Base-by-base conservation (phyloP, 1,284 basidiomycete species). In the Ganoderma lingzhi region DNA sequence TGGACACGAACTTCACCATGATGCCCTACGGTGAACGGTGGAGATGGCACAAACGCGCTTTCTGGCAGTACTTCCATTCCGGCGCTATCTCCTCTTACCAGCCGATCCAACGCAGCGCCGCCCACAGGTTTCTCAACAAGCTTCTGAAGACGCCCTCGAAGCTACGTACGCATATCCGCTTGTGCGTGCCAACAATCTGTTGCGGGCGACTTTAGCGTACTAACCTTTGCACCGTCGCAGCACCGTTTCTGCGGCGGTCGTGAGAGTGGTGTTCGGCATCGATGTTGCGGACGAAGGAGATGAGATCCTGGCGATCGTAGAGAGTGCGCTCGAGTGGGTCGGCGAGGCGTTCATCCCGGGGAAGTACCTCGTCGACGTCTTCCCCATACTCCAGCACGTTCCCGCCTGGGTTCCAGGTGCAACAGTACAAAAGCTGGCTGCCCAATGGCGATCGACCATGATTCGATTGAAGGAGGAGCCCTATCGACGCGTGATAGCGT, bases 391-490 rank as follows among this genome's bases (percentile, higher is more conserved):
- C 19, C 64, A 66, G 37, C 48, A 76, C 44, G 62, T 79, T 6
- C 78, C 77, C 2, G 41, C 60, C 5, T 80, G 78, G 78, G 42
- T 78, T 2, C 78, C 77, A 0, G 78, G 78, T 0, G 72, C 75
- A 0, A 70, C 71, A 5, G 75, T 76, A 51, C 67, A 75, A 60
- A 53, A 37, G 8, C 39, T 55, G 8, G 39, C 65, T 76, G 81
- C 73, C 30, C 76, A 77, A 69, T 76, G 75, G 70, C 67, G 73
- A 30, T 64, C 56, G 5, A 55, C 64, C 17, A 23, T 65, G 2
- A 32, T 42, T 3, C 53, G 19, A 67, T 42, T 69, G 37, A 67
- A 68, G 14, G 64, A 74, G 3, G 55, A 30, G 3, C 70, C 70
- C 3, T 69, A 58, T 19, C 41, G 62, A 35, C 55, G 67, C 23